Conservation (phyloP, 2,329 filamentous ascomycete genomes). For the Endoconidiophora polonica region DNA sequence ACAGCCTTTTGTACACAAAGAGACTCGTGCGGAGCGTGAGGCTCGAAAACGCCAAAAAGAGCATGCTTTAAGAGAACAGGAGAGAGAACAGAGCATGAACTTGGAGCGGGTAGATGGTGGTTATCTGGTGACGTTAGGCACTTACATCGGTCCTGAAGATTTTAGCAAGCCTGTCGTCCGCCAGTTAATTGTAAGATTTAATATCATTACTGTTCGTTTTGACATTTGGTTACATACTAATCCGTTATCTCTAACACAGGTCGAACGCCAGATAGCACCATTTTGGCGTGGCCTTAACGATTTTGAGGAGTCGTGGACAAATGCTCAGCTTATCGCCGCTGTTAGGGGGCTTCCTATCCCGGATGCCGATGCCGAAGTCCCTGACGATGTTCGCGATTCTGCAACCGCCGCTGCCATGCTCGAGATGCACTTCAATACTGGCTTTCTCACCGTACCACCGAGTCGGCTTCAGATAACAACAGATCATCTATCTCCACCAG, state of each 20-base stretch:
- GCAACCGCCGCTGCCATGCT: conserved; percentile 33
- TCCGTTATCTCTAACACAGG: conserved; percentile 33
- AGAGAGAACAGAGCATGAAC: conserved; percentile 75
- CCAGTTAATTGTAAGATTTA: conserved; percentile 60
- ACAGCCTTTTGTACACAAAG: conserved; percentile 46
- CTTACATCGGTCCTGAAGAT: conserved; percentile 84
- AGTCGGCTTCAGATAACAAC: conserved; percentile 61
- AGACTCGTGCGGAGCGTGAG: conserved; percentile 84
- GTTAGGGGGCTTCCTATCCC: conserved; percentile 73
- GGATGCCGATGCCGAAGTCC: conserved; percentile 62
- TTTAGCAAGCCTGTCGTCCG: conserved; percentile 80
- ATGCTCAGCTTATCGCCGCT: conserved; percentile 86
- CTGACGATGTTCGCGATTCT: conserved; percentile 37
- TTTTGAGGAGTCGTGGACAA: conserved; percentile 75
- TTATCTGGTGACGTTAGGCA: conserved; percentile 82
- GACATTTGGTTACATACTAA: not conserved
- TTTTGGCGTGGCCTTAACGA: conserved; percentile 94
- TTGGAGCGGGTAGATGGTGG: conserved; percentile 92
- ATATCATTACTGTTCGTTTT: not conserved
- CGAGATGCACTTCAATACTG: conserved; percentile 37
- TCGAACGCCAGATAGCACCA: conserved; percentile 79
- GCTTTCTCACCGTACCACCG: conserved; percentile 60
- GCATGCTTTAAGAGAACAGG: conserved; percentile 55
- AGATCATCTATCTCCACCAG: conserved; percentile 28
- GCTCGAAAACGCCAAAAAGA: conserved; percentile 73